Conservation (phyloP, 1,139 yeast genomes). For the Hemisphaericaspora xylofermentans region DNA sequence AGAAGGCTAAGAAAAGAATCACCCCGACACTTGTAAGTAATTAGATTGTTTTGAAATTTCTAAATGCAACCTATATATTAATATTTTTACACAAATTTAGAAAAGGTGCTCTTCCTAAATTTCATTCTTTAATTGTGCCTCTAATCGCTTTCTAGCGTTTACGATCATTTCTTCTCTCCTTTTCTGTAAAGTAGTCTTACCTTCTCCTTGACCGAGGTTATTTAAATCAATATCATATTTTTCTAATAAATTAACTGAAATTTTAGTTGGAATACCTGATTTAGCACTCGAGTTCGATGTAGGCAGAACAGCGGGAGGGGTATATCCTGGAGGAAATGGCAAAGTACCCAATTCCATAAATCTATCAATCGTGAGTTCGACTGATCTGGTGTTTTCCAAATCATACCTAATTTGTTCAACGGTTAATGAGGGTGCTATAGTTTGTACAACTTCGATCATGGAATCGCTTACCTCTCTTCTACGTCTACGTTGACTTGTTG, state of each 20-base stretch:
- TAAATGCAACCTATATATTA: not conserved
- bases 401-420: constrained; percentile 69
- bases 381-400: constrained; percentile 69
- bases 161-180: constrained; percentile 46
- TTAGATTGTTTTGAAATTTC: constrained; percentile 11
- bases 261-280: constrained; percentile 3
- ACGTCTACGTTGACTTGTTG: constrained; percentile 15
- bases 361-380: constrained; percentile 75
- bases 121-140: constrained; percentile 33
- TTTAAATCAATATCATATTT: constrained; percentile 32
- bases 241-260: constrained; percentile 34
- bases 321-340: constrained; percentile 62
- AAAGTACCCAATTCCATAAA: constrained; percentile 62
- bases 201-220: constrained; percentile 18
- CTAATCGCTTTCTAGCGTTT: constrained; percentile 43
- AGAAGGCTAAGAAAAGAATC: constrained; percentile 42
- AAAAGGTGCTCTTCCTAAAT: not conserved
- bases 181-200: constrained; percentile 20
- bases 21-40: constrained; percentile 41
- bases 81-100: not conserved
- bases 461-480: constrained; percentile 66
- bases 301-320: constrained; percentile 18
- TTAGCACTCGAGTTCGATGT: constrained; percentile 8
- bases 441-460: constrained; percentile 85
- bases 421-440: constrained; percentile 74